Evolutionary conservation across 352 stramenopile species (phyloP), one percentile per base, ranked within the genome.

Genomic region (Phytopythium ostracodes): DNA sequence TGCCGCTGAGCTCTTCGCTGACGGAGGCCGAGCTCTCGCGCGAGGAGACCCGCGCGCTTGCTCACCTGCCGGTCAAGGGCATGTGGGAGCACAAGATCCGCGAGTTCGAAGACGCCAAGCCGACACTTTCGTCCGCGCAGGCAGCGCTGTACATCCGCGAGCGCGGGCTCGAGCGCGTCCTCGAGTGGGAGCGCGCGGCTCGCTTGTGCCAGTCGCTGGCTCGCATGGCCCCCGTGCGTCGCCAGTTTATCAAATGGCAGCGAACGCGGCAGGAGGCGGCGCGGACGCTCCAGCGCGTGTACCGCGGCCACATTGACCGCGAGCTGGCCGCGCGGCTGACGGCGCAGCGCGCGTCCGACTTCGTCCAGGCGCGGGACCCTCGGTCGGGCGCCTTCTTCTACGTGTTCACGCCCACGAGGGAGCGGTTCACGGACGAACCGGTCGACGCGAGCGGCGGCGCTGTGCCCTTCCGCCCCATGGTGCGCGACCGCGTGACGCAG

Each of bases 401-500:
- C 36, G 67, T 91, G 11, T 90, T 92, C 64, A 72, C 36, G 0
- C 86, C 82, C 27, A 93, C 81, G 15, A 64, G 77, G 24, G 84
- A 92, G 64, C 83, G 79, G 38, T 62, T 92, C 27, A 31, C 79
- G 12, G 72, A 87, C 31, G 78, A 87, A 49, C 86, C 86, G 24
- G 72, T 73, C 7, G 82, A 93, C 53, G 71, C 76, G 29, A 47
- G 65, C 3, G 84, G 81, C 22, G 60, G 56, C 5, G 73, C 86
- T 42, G 33, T 92, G 22, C 64, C 82, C 10, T 90, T 77, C 62
- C 81, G 86, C 0, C 82, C 86, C 1, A 79, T 93, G 76, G 65
- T 93, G 8, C 74, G 91, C 29, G 86, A 93, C 55, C 81, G 78
- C 31, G 44, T 87, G 44, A 91, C 86, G 22, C 79, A 84, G 64